Conservation (phyloP, 2,329 filamentous ascomycete species). For the Colletotrichum karsti region DNA sequence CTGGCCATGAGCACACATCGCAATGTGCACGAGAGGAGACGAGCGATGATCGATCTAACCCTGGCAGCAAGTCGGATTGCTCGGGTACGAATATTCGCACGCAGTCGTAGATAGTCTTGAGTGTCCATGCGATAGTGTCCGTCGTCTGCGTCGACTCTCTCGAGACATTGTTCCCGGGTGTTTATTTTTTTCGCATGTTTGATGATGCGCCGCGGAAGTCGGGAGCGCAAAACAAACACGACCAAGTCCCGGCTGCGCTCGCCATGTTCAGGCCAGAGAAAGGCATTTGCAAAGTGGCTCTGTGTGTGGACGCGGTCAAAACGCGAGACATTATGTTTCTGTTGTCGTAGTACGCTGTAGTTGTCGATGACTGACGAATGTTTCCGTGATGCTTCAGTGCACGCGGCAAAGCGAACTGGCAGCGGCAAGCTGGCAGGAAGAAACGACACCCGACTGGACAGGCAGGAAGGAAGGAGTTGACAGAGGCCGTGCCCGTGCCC, state of each 20-base stretch:
- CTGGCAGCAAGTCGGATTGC: background rate
- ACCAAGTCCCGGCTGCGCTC: background rate
- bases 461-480: background rate
- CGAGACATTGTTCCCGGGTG: background rate
- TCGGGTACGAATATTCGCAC: background rate
- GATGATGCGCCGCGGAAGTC: background rate
- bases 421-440: background rate
- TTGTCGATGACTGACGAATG: background rate
- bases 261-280: background rate
- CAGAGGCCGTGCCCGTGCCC: background rate
- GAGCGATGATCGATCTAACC: background rate
- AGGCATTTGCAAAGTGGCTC: background rate
- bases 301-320: background rate
- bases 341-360: background rate
- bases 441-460: too few relatives aligned
- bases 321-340: slow-evolving; percentile 12
- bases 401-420: background rate
- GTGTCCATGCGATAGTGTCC: background rate
- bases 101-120: too few relatives aligned
- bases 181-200: background rate
- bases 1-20: slow-evolving; percentile 1
- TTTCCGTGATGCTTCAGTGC: background rate
- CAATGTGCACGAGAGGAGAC: slow-evolving; percentile 8
- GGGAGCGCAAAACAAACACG: background rate
- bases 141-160: background rate